Evolutionary conservation across 768 basidiomycete genomes (phyloP), one percentile per base, ranked within the genome.

Genomic region (Nidularia sp.): DNA sequence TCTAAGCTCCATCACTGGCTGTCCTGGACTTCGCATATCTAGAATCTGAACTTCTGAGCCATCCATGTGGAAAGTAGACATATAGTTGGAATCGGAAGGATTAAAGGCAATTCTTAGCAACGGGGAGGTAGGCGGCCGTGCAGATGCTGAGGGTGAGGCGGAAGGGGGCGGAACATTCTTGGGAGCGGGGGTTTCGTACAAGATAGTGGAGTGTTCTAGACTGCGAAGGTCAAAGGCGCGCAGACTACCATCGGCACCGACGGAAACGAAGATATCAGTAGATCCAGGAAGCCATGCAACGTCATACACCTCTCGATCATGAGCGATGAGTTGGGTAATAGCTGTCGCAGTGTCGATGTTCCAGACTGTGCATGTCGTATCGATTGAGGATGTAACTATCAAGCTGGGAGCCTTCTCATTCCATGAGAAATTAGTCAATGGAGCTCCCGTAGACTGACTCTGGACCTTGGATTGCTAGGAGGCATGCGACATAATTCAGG

Each of bases 331-430:
- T 68, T 98, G 97, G 2, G 97, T 99, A 64, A 98, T 84, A 25
- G 97, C 96, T 5, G 89, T 86, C 25, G 85, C 83, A 3, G 92
- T 92, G 61, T 96, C 90, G 64, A 99, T 91, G 68, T 99, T 97
- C 97, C 97, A 99, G 22, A 98, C 90, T 1, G 97, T 98, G 66
- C 96, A 98, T 10, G 95, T 97, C 48, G 97, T 99, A 65, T 99
- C 97, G 60, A 98, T 96, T 6, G 94, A 97, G 22, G 96, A 95
- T 5, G 97, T 99, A 35, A 98, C 96, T 60, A 98, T 86, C 47
- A 92, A 83, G 55, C 84, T 86, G 1, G 96, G 93, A 0, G 88
- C 78, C 62, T 94, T 89, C 60, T 93, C 86, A 64, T 97, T 98
- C 97, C 97, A 99, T 0, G 94, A 94, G 70, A 99, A 97, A 66